Evolutionary conservation across 768 basidiomycete genomes (phyloP), one percentile per base, ranked within the genome.

Genomic region (Pleurotus ostreatus): DNA sequence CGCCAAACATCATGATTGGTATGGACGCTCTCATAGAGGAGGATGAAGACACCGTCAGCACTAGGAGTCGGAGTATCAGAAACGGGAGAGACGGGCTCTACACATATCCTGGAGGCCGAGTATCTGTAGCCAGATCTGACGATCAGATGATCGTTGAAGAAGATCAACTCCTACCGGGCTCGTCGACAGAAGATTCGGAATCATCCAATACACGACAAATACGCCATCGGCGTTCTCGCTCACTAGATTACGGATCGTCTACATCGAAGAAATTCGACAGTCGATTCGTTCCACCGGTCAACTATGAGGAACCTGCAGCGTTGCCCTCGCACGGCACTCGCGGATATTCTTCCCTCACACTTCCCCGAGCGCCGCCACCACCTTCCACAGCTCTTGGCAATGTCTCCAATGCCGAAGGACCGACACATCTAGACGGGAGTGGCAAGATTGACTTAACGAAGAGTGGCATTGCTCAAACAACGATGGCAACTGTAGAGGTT

Each of bases 401-500:
- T 20, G 47, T 52, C 4, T 40, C 22, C 22, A 34, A n/a, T 8
- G 49, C 22, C 45, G 38, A 39, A 30, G 56, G 22, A 30, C 25
- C 44, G 51, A 59, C 26, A 65, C 62, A 46, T 63, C 68, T 39
- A 57, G 46, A 13, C 56, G 67, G 61, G 4, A 73, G 79, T 49
- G 79, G 84, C 2, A 80, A 76, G 47, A 71, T 94, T 13, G 91
- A 96, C 69, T 73, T 93, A 43, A 85, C 89, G 1, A 78, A 79
- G 9, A 80, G 85, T 15, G 92, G 93, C 3, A 72, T 92, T 9
- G 93, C 92, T 5, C 89, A 92, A 66, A 86, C 85, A 5, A 92
- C 89, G 4, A 95, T 97, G 93, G 88, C 89, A 13, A 92, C 84
- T 49, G 84, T 96, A 41, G 89, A 92, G 64, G 81, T 92, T 30